Base-by-base conservation (phyloP, 768 basidiomycete species). In the Auricularia cornea region DNA sequence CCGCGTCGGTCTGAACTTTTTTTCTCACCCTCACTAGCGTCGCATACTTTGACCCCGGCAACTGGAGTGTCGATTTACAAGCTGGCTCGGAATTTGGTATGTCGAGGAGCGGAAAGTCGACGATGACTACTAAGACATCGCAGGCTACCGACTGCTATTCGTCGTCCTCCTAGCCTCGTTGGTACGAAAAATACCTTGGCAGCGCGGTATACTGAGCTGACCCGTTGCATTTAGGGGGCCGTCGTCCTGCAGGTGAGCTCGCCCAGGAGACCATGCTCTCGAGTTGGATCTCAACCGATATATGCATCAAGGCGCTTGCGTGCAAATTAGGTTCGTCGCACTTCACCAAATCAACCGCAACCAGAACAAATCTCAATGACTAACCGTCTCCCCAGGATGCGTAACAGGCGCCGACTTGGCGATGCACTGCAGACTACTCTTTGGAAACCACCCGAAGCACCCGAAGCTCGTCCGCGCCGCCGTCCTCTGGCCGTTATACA, bases 1-100 rank as follows among this genome's bases (percentile, higher is more conserved):
- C n/a, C 8, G n/a, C 10, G 8, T 52, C n/a, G 51, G 12, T n/a
- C n/a, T 12, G 2, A 41, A 10, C 40, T n/a, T n/a, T n/a, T n/a
- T 38, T 38, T 38, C 35, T 38, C 35, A 38, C 16, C 35, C 16
- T 38, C 51, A 3, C 90, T 66, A 83, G 89, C 8, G 91, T 94
- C 12, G 93, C 92, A 1, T 95, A 94, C 74, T 90, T 92, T 70
- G 90, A 92, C 70, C 91, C 90, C 11, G 90, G 92, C 31, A 95
- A 94, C 70, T 94, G 92, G 93, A 85, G 89, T 20, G 92, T 94
- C 16, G 93, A 94, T 75, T 77, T 95, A 6, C 88, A 91, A 73
- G 93, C 93, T 1, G 93, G 93, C 8, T 89, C 89, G 23, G 73
- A 86, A 62, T 95, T 82, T 71, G 94, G 54, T 57, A 31, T 12